Percentiles rank a stretch among this genome's conserved stretches.
These are phyloP conservation scores for Daedaleopsis sinensis DNA, from an alignment of 768 basidiomycete species.

Conservation along the genomic window DNA sequence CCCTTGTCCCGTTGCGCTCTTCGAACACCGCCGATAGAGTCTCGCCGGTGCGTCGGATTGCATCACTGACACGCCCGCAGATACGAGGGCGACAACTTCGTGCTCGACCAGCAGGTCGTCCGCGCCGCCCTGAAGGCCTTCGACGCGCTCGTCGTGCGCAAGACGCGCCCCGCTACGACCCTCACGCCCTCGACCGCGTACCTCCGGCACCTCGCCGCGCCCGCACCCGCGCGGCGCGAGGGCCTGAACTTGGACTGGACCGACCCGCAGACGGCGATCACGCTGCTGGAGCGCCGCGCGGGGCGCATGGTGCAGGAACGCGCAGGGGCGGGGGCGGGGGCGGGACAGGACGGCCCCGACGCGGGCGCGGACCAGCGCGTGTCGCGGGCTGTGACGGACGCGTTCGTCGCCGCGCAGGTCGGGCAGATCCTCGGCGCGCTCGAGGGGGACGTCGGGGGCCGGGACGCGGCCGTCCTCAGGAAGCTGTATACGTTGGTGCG, in stretches of 20 bases:
- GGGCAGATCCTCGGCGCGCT: constrained; percentile 48
- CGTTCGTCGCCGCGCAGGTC: constrained; percentile 63
- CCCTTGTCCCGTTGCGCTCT: too few relatives aligned
- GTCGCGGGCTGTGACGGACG: constrained; percentile 66
- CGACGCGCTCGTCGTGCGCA: constrained; percentile 36
- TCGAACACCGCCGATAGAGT: too few relatives aligned
- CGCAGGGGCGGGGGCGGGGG: constrained; percentile 37
- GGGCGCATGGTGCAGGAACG: constrained; percentile 55
- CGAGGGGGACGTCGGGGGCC: constrained; percentile 9
- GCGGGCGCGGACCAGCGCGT: constrained; percentile 60
- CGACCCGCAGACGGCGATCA: constrained; percentile 39
- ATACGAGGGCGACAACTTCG: constrained; percentile 81
- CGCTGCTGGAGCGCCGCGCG: constrained; percentile 67
- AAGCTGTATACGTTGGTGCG: constrained; percentile 51
- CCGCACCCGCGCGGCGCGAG: not conserved
- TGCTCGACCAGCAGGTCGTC: constrained; percentile 75
- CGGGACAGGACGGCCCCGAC: constrained; percentile 43
- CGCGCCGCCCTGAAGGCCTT: constrained; percentile 70
- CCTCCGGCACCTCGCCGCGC: constrained; percentile 50
- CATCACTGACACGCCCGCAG: constrained; percentile 34
- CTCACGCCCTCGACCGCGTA: constrained; percentile 57
- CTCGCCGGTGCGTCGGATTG: too few relatives aligned
- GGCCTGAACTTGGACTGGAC: constrained; percentile 35
- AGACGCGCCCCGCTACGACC: constrained; percentile 27
- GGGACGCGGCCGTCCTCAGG: constrained; percentile 25